Evolutionary conservation across 805 yeast genomes (phyloP).

Genomic region (Scheffersomyces amazonensis): DNA sequence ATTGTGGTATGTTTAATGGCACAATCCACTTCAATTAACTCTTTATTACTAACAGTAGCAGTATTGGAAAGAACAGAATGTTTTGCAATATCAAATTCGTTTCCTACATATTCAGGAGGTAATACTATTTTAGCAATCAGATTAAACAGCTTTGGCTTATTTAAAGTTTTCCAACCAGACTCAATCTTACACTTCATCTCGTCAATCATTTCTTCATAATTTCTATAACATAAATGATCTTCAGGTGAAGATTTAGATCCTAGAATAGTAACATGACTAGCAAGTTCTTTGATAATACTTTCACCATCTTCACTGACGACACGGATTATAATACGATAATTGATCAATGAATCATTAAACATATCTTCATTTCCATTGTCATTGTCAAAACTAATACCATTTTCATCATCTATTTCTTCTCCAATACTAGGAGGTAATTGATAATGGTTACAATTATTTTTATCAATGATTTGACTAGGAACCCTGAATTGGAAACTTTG

Average conservation of each 20-base stretch:
- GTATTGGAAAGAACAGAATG: no score
- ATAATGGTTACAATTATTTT: slow-evolving; percentile 18
- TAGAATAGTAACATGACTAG: slow-evolving; percentile 22
- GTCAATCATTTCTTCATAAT: slow-evolving; percentile 16
- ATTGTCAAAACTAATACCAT: neutral
- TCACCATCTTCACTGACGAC: neutral
- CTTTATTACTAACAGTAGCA: neutral
- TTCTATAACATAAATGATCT: slow-evolving; percentile 13
- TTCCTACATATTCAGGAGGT: neutral
- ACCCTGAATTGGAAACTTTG: neutral
- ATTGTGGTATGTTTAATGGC: slow-evolving; percentile 9
- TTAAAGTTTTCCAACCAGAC: slow-evolving; percentile 16
- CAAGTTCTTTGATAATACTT: slow-evolving; percentile 29
- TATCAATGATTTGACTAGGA: neutral
- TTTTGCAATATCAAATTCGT: no score
- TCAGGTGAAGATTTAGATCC: slow-evolving; percentile 13
- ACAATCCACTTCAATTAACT: neutral
- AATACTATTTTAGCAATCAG: neutral
- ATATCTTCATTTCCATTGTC: neutral
- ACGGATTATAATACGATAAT: neutral
- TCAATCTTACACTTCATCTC: slow-evolving; percentile 25
- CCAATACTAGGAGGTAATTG: slow-evolving; percentile 37
- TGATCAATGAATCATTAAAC: neutral
- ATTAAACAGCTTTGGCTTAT: slow-evolving; percentile 7
- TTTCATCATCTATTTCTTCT: neutral